Evolutionary conservation across 805 yeast species (phyloP).

Genomic region (Sporopachydermia lactativora): DNA sequence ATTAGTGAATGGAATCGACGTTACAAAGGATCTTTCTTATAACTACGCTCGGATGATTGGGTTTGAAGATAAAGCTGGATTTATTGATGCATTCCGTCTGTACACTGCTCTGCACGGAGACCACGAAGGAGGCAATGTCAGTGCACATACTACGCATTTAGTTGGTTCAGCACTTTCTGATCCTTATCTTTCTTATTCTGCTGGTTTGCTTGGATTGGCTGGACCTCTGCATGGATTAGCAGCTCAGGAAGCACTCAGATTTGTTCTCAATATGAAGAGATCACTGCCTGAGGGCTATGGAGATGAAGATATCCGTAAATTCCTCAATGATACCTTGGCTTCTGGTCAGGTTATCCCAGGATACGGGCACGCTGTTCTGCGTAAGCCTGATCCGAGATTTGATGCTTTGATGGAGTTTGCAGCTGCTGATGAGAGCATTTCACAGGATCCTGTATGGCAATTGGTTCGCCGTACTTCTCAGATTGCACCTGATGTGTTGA

Average conservation of each 20-base stretch:
- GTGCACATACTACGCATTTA: conserved; percentile 70
- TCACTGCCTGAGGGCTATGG: conserved; percentile 20
- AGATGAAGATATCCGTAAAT: conserved; percentile 41
- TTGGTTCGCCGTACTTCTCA: conserved; percentile 52
- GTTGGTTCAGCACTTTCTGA: conserved; percentile 74
- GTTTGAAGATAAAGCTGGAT: conserved; percentile 30
- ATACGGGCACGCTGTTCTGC: conserved; percentile 77
- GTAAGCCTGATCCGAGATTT: conserved; percentile 75
- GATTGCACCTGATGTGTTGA: conserved; percentile 63
- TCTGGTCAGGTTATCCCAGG: conserved; percentile 76
- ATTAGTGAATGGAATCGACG: conserved; percentile 35
- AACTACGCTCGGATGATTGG: conserved; percentile 58
- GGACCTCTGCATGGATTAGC: conserved; percentile 83
- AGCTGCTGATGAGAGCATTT: conserved; percentile 34
- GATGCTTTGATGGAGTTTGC: conserved; percentile 63
- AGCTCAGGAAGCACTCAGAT: conserved; percentile 72
- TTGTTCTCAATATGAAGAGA: conserved; percentile 46
- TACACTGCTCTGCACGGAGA: conserved; percentile 67
- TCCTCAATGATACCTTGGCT: conserved; percentile 59
- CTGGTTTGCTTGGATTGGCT: conserved; percentile 73
- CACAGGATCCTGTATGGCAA: conserved; percentile 48
- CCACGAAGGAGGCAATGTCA: conserved; percentile 77
- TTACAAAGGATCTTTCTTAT: conserved; percentile 53
- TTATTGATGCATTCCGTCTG: conserved; percentile 56
- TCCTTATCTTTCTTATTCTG: conserved; percentile 61